These are phyloP conservation scores for Rosa rugosa DNA, from an alignment of 306 rosid species.

Conservation along the genomic window DNA sequence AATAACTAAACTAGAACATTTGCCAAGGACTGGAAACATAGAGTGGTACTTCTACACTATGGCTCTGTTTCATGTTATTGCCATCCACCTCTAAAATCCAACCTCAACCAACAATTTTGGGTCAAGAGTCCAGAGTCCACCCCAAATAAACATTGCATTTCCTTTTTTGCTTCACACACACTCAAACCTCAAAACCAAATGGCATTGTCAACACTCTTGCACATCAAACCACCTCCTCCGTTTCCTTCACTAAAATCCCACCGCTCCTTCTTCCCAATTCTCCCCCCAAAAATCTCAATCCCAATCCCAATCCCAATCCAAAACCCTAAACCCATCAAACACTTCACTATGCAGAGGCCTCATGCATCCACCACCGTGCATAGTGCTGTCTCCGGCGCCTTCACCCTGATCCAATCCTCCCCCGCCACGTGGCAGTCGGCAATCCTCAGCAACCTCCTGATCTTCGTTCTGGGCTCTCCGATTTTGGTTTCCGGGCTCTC, in stretches of 20 bases:
- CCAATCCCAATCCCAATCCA: constrained; percentile 17
- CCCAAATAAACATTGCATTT: neutral
- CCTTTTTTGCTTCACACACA: neutral
- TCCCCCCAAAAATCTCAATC: constrained; percentile 13
- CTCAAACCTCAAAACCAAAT: constrained; percentile 7
- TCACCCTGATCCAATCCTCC: constrained; percentile 62
- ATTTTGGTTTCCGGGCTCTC: constrained; percentile 76
- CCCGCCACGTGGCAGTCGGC: constrained; percentile 89
- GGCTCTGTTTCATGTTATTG: neutral
- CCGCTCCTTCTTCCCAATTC: constrained; percentile 22
- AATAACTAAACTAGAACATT: too few relatives aligned
- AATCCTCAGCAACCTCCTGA: constrained; percentile 57
- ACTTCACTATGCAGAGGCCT: constrained; percentile 29
- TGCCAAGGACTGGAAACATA: too few relatives aligned
- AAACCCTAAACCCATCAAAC: constrained; percentile 21
- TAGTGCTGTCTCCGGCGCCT: constrained; percentile 46
- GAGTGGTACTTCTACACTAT: too few relatives aligned
- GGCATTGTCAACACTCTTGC: constrained; percentile 30
- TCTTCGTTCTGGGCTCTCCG: constrained; percentile 74
- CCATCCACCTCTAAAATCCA: neutral
- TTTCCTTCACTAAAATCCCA: constrained; percentile 23
- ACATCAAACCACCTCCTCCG: constrained; percentile 29
- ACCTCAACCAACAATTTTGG: neutral
- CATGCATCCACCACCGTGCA: constrained; percentile 40
- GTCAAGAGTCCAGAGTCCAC: neutral